A percentile compares a stretch with the other conserved stretches of the same genome.
These are phyloP conservation scores for Sugiyamaella mastotermitis DNA, from an alignment of 805 yeast genomes.

Conservation along the genomic window DNA sequence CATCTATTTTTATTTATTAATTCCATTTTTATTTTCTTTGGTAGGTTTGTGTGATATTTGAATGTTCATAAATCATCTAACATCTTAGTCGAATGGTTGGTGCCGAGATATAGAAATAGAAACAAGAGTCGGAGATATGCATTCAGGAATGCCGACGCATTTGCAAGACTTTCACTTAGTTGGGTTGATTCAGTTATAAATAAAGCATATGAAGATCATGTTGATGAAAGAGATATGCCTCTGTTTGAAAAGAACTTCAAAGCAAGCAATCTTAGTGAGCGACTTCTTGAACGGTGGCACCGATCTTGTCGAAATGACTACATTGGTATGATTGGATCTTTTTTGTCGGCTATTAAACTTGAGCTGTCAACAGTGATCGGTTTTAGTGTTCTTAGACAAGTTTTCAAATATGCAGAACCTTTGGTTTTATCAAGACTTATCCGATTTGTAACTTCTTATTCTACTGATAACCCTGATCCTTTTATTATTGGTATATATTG, in stretches of 20 bases:
- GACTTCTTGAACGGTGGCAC: slow-evolving; percentile 52
- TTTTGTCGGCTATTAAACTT: slow-evolving; percentile 1
- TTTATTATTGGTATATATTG: no score
- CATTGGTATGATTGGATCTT: slow-evolving; percentile 33
- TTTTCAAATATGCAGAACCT: slow-evolving; percentile 64
- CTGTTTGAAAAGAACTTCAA: slow-evolving; percentile 58
- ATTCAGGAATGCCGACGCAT: slow-evolving; percentile 10
- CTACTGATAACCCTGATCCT: slow-evolving; percentile 10
- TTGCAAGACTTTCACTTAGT: slow-evolving; percentile 7
- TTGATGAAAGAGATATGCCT: slow-evolving; percentile 53
- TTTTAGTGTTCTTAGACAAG: slow-evolving; percentile 62
- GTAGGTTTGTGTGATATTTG: slow-evolving; percentile 1
- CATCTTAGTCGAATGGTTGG: slow-evolving; percentile 7
- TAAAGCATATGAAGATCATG: slow-evolving; percentile 2
- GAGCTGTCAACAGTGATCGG: slow-evolving; percentile 2
- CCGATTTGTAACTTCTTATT: slow-evolving; percentile 37
- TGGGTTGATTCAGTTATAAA: slow-evolving; percentile 11
- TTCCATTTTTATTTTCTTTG: slow-evolving; percentile 3
- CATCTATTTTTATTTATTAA: slow-evolving; percentile 2
- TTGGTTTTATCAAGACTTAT: slow-evolving; percentile 61
- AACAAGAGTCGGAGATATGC: background rate
- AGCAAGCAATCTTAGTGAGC: slow-evolving; percentile 39
- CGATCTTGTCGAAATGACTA: slow-evolving; percentile 34
- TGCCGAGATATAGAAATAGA: slow-evolving; percentile 4
- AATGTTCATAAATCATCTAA: background rate